Percentiles rank a stretch among this genome's conserved stretches.
These are phyloP conservation scores for Camelina hispida DNA, from an alignment of 345 rosid genomes.

Conservation along the genomic window DNA sequence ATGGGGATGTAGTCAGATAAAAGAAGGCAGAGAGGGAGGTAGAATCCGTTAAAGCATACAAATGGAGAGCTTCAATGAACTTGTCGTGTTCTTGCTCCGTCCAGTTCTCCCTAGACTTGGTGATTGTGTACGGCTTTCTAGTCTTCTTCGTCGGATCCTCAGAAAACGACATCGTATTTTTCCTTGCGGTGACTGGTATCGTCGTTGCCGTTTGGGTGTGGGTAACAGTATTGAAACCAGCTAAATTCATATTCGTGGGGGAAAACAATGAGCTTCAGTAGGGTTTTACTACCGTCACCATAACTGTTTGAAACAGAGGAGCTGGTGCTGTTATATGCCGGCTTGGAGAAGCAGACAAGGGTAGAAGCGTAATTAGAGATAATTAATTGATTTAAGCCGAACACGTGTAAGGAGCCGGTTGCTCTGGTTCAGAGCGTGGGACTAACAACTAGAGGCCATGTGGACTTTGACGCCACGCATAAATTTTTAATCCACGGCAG, in stretches of 20 bases:
- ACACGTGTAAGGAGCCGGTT: constrained; percentile 44
- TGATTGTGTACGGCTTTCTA: constrained; percentile 88
- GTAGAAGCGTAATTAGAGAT: neutral
- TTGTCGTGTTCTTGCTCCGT: constrained; percentile 90
- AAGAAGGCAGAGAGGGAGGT: neutral
- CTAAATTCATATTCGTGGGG: constrained; percentile 53
- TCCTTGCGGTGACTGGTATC: neutral
- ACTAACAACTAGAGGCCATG: constrained; percentile 30
- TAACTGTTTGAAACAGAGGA: constrained; percentile 21
- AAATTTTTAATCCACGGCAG: neutral
- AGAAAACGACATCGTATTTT: constrained; percentile 41
- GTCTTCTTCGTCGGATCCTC: constrained; percentile 75
- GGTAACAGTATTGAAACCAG: constrained; percentile 50
- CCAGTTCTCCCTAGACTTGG: constrained; percentile 96
- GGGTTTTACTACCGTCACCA: constrained; percentile 60
- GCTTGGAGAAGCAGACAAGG: neutral
- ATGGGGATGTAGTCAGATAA: too few species aligned
- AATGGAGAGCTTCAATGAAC: constrained; percentile 90
- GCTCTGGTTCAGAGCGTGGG: constrained; percentile 30
- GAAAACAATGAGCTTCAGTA: constrained; percentile 56
- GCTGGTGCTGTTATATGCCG: neutral
- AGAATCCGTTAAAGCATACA: constrained; percentile 48
- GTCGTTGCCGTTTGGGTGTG: constrained; percentile 37
- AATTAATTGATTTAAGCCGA: constrained; percentile 2
- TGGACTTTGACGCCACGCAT: constrained; percentile 30